A percentile compares a stretch with the other conserved stretches of the same genome.
phyloP scores from a whole-genome alignment of 169 alveolate genomes.

The Babesia ovis region DNA sequence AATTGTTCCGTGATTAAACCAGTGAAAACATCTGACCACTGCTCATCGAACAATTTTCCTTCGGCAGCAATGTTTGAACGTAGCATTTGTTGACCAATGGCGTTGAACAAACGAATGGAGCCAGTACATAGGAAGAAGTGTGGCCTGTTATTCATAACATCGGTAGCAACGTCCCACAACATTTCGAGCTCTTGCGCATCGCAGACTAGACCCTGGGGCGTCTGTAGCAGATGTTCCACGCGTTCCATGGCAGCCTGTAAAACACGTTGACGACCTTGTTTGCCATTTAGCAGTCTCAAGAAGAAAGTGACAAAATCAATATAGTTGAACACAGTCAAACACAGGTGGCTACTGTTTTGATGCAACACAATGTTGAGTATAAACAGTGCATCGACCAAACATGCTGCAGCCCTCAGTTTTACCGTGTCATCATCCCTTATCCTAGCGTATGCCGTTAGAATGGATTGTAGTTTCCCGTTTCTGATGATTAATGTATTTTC shows the following conservation, averaged over 20 bases:
- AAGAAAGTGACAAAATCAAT: not conserved
- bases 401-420: constrained; percentile 9
- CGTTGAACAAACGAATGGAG: not conserved
- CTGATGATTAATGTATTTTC: not conserved
- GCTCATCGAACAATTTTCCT: not conserved
- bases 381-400: constrained; percentile 5
- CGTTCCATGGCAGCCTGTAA: constrained; percentile 24
- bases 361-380: not conserved
- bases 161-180: constrained; percentile 7
- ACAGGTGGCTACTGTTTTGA: not conserved
- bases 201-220: not conserved
- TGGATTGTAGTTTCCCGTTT: not conserved
- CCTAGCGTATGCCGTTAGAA: not conserved
- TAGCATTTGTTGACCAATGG: constrained; percentile 6
- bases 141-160: not conserved
- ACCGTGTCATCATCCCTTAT: constrained; percentile 26
- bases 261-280: constrained; percentile 1
- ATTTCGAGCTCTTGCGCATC: not conserved
- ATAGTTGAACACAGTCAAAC: no score
- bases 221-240: not conserved
- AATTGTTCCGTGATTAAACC: not conserved
- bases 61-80: not conserved
- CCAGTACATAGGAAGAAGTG: constrained; percentile 4
- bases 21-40: not conserved
- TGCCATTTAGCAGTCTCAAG: not conserved